Conservation (phyloP, 805 yeast genomes). For the Saccharomycodes ludwigii region DNA sequence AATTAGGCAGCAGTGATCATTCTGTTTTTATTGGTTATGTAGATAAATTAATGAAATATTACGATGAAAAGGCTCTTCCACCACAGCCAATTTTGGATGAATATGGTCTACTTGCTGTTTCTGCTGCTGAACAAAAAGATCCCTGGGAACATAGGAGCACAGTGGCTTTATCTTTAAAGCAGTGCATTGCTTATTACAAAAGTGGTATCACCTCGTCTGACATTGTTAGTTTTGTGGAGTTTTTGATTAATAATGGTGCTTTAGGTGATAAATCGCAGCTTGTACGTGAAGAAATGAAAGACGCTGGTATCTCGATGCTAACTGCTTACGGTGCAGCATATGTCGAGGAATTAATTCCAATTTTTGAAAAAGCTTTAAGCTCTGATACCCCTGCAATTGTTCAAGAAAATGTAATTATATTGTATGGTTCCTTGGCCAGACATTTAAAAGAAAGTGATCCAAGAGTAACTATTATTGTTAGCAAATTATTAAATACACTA, state of each 20-base stretch:
- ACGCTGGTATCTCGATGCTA: conserved; percentile 74
- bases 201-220: conserved; percentile 32
- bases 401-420: conserved; percentile 69
- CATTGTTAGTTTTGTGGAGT: conserved; percentile 45
- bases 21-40: conserved; percentile 26
- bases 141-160: conserved; percentile 82
- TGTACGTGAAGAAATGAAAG: conserved; percentile 75
- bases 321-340: conserved; percentile 48
- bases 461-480: conserved; percentile 53
- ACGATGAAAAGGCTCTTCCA: conserved; percentile 49
- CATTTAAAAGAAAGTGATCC: conserved; percentile 60
- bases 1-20: conserved; percentile 19
- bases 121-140: conserved; percentile 51
- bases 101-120: conserved; percentile 63
- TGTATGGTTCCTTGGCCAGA: conserved; percentile 85
- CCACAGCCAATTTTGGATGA: conserved; percentile 69
- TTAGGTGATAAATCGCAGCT: conserved; percentile 61
- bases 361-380: conserved; percentile 58
- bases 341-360: conserved; percentile 66
- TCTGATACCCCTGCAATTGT: conserved; percentile 30
- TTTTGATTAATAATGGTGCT: conserved; percentile 50
- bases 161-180: conserved; percentile 53
- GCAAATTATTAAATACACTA: conserved; percentile 58
- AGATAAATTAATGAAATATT: conserved; percentile 39
- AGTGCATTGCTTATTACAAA: conserved; percentile 9